Conservation (phyloP, 2,329 filamentous ascomycete genomes). For the Fusarium setosum region DNA sequence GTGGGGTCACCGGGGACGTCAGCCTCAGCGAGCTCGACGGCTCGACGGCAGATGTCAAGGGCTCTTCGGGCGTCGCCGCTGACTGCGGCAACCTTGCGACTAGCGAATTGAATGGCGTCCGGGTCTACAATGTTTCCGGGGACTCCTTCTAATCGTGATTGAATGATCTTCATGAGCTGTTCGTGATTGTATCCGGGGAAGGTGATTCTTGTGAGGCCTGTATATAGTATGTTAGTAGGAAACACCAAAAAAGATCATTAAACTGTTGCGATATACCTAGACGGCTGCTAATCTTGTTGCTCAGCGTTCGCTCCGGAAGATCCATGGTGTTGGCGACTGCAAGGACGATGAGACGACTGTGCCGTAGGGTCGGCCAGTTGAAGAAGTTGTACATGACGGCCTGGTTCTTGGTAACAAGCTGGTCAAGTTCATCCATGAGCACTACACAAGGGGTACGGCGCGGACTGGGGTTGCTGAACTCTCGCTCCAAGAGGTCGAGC, state of each 20-base stretch:
- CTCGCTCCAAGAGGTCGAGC: slow-evolving; percentile 87
- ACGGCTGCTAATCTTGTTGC: slow-evolving; percentile 97
- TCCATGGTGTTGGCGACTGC: slow-evolving; percentile 99
- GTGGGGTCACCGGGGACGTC: slow-evolving; percentile 63
- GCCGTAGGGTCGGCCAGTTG: slow-evolving; percentile 94
- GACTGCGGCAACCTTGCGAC: slow-evolving; percentile 95
- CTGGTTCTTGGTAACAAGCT: slow-evolving; percentile 97
- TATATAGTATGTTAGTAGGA: slow-evolving; percentile 6
- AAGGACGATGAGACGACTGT: slow-evolving; percentile 93
- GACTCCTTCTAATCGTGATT: slow-evolving; percentile 90
- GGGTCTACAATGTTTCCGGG: slow-evolving; percentile 90
- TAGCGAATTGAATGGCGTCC: slow-evolving; percentile 96
- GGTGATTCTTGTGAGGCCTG: slow-evolving; percentile 88
- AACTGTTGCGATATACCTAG: slow-evolving; percentile 62
- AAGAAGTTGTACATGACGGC: slow-evolving; percentile 99
- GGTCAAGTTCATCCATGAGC: slow-evolving; percentile 97
- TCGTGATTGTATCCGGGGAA: slow-evolving; percentile 98
- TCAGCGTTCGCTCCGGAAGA: slow-evolving; percentile 91
- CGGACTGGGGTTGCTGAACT: slow-evolving; percentile 92
- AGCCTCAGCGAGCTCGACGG: slow-evolving; percentile 92
- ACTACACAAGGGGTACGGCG: slow-evolving; percentile 95
- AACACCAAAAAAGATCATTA: too few relatives aligned
- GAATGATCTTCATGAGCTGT: slow-evolving; percentile 96
- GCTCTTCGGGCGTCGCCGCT: slow-evolving; percentile 93
- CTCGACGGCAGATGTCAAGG: slow-evolving; percentile 93